Evolutionary conservation across 495 filamentous ascomycete genomes (phyloP), one percentile per base, ranked within the genome.

Genomic region (Xylaria palmicola): DNA sequence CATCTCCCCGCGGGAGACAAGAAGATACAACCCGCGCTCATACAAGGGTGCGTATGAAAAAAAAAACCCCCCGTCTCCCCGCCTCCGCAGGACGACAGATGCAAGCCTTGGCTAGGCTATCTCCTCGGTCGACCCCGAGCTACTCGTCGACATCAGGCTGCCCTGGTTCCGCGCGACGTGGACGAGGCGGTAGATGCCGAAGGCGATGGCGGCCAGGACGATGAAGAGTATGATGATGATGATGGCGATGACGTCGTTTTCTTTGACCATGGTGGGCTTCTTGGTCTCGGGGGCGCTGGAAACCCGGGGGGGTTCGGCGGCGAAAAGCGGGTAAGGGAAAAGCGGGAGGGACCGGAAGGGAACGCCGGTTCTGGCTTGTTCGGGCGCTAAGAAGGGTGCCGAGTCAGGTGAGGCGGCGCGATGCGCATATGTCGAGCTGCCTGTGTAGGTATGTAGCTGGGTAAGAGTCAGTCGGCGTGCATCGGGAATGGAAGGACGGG

Each of bases 151-250:
- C 17, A 52, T 59, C 30, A 72, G 47, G 40, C 62, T 69, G 54
- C 76, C 75, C 60, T 77, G 72, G 15, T 69, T 65, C 15, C 81
- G 64, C 29, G 81, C 81, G 4, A 81, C 62, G 65, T 72, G 76
- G 64, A 84, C 81, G 24, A 86, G 73, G 49, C 74, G 72, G 70
- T 86, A 91, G 77, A 91, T 90, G 56, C 80, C 82, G 68, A 87
- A 89, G 40, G 83, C 87, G 62, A 87, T 86, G 60, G 85, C 74
- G 41, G 86, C 86, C 26, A 92, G 83, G 45, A 91, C 71, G 72
- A 91, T 72, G 75, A 91, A 91, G 62, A 92, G 83, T 40, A 91
- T 65, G 75, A 92, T 90, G 74, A 92, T 87, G 75, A 92, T 92
- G 72, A 92, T 82, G 32, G 88, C 89, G 74, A 92, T 89, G 70